phyloP scores from a whole-genome alignment of 2,329 filamentous ascomycete genomes.

The Colletotrichum paranaense region DNA sequence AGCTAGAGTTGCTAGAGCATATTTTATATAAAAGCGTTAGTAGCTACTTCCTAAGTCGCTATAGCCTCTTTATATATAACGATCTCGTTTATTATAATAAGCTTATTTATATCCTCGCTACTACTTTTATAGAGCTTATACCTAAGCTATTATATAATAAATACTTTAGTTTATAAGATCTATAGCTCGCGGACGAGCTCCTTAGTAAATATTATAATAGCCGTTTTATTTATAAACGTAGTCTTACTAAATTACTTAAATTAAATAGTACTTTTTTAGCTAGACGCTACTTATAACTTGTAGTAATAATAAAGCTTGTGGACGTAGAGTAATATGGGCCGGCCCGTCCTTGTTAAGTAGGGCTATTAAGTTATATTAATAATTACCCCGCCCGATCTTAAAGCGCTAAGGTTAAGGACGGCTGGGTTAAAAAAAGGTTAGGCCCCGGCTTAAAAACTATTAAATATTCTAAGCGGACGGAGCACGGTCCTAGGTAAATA shows the following conservation, averaged over 20 bases:
- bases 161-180: slow-evolving; percentile 23
- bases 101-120: too few relatives aligned
- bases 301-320: background rate
- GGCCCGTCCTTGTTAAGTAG: too few relatives aligned
- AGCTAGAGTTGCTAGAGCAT: too few relatives aligned
- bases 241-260: background rate
- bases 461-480: background rate
- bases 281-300: too few relatives aligned
- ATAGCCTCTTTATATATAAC: background rate
- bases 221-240: background rate
- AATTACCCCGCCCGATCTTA: too few relatives aligned
- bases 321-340: background rate
- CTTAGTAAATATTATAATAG: background rate
- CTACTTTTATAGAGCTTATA: background rate
- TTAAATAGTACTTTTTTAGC: background rate
- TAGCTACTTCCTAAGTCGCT: background rate
- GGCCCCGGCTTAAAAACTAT: background rate
- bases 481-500: slow-evolving; percentile 2
- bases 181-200: slow-evolving; percentile 27
- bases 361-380: too few relatives aligned
- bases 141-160: slow-evolving; percentile 19
- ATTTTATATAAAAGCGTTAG: background rate
- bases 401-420: too few relatives aligned
- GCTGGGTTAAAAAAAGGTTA: background rate
- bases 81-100: background rate